phyloP scores from a whole-genome alignment of 176 grass and related monocot species.

The Saccharum spontaneum region DNA sequence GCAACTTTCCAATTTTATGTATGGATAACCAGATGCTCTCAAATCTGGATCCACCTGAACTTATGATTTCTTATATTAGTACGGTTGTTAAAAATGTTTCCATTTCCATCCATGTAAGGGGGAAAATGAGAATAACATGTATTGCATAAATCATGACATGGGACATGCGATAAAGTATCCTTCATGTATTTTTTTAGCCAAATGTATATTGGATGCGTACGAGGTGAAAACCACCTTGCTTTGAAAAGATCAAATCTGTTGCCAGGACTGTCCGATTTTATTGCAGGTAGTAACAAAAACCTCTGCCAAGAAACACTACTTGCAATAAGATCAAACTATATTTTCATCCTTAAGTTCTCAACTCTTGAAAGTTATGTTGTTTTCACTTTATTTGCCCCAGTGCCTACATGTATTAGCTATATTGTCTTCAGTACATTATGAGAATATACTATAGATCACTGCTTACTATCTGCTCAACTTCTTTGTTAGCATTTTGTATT shows the following conservation, averaged over 20 bases:
- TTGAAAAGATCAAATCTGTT: neutral
- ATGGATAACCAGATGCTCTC: neutral
- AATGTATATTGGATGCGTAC: neutral
- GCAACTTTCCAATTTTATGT: neutral
- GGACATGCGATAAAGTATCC: neutral
- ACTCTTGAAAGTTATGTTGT: neutral
- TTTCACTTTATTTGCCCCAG: neutral
- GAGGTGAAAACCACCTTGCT: neutral
- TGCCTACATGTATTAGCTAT: neutral
- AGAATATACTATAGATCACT: neutral
- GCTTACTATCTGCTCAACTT: neutral
- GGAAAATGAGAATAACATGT: neutral
- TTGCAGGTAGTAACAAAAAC: neutral
- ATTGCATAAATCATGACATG: neutral
- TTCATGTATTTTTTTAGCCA: neutral
- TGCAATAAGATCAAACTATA: neutral
- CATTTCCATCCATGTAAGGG: neutral
- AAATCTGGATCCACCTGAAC: neutral
- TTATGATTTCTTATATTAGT: neutral
- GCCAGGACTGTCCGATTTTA: neutral
- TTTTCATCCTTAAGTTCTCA: neutral
- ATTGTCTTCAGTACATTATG: neutral
- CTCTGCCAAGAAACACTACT: neutral
- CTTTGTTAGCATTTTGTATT: conserved; percentile 82
- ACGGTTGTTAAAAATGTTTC: neutral